phyloP scores from a whole-genome alignment of 495 filamentous ascomycete species.

The Penicillium cataractarum region DNA sequence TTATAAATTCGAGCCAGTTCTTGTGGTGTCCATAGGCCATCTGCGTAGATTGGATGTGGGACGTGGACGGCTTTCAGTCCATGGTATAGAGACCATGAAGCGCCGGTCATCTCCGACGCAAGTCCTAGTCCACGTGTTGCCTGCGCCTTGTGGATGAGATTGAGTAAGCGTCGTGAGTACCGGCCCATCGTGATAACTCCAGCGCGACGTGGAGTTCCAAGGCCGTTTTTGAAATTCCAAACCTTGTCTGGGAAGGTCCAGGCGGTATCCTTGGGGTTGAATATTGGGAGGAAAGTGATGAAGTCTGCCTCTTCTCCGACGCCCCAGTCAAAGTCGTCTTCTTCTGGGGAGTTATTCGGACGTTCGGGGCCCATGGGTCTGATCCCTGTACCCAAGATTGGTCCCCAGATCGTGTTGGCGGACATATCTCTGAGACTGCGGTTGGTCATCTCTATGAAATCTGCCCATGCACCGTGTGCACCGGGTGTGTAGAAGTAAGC shows the following conservation, averaged over 20 bases:
- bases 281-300: conserved; percentile 71
- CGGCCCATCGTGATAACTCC: conserved; percentile 69
- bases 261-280: conserved; percentile 64
- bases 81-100: conserved; percentile 66
- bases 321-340: conserved; percentile 72
- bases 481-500: conserved; percentile 71
- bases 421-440: conserved; percentile 40
- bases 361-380: conserved; percentile 62
- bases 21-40: conserved; percentile 36
- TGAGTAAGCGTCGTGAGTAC: conserved; percentile 57
- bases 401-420: conserved; percentile 60
- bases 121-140: conserved; percentile 55
- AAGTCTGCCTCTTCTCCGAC: conserved; percentile 76
- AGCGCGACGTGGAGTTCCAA: conserved; percentile 62
- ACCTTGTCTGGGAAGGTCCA: conserved; percentile 62
- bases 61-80: conserved; percentile 60
- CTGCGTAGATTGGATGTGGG: conserved; percentile 69
- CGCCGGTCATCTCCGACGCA: conserved; percentile 70
- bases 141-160: conserved; percentile 31
- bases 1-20: conserved; percentile 32
- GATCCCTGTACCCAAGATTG: conserved; percentile 44
- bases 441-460: conserved; percentile 57
- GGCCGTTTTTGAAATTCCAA: conserved; percentile 34
- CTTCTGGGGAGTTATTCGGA: conserved; percentile 53
- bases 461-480: conserved; percentile 61